Evolutionary conservation across 106 monocot species (phyloP), one percentile per base, ranked within the genome.

Genomic region (Allium fistulosum): DNA sequence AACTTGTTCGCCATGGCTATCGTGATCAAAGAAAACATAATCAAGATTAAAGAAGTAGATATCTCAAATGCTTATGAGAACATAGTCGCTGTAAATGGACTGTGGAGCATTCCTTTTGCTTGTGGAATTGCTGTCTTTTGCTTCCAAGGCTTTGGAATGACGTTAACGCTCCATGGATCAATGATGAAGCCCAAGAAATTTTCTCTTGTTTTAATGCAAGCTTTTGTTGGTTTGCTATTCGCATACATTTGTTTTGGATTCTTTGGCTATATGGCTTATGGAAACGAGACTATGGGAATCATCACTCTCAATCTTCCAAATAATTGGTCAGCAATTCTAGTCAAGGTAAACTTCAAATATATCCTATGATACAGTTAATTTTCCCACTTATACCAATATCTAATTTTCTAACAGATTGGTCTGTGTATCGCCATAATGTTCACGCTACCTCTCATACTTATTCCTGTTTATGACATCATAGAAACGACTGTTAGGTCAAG

Each of bases 1-100:
- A 66, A 66, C 26, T 49, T 66, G 4, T 66, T 66, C n/a, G 66
- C 66, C 66, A 66, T 66, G 66, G 17, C 45, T 8, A 26, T 66
- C 11, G 66, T 66, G 22, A 66, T 66, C 51, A 51, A 66, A 11
- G 66, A 66, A 26, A 51, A 66, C 11, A 48, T 88, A 46, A 26
- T 10, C 13, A 66, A 76, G 81, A 60, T 26, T 76, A 17, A 67
- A 84, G 66, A 51, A 22, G 3, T 0, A 4, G 4, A 10, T 8
- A 26, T 13, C 52, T 18, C 7, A 5, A 12, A 28, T 26, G 22
- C 22, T 22, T 22, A 22, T 22, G 22, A 22, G 22, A 51, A 51
- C 51, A 66, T 53, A 10, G 13, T 0, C 5, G 51, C 66, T 17
- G 49, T 66, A 51, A 66, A 66, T 12, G 66, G 66, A 51, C 22